These are phyloP conservation scores for Dendrobium nobile DNA, from an alignment of 106 monocot species.

Conservation along the genomic window DNA sequence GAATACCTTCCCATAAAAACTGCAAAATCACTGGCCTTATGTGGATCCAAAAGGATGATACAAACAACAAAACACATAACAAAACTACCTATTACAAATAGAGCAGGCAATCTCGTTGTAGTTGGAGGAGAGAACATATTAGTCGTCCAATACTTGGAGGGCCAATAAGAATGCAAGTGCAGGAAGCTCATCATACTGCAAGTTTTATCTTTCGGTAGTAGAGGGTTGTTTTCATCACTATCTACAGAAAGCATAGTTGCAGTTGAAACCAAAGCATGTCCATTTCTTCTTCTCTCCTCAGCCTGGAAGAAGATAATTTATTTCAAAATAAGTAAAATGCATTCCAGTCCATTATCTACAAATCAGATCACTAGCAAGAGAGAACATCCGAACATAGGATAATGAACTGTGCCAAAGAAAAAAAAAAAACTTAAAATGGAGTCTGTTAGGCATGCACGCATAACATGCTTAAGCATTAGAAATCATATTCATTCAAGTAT, in stretches of 20 bases:
- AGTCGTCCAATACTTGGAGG: conserved; percentile 6
- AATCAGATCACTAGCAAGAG: not conserved
- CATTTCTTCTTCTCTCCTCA: conserved; percentile 3
- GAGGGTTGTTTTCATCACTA: conserved; percentile 22
- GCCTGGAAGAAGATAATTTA: conserved; percentile 23
- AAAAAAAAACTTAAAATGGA: too few relatives aligned
- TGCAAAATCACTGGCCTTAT: conserved; percentile 27
- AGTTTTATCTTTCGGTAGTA: conserved; percentile 17
- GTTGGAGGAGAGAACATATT: conserved; percentile 10
- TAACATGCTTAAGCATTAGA: not conserved
- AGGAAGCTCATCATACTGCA: conserved; percentile 12
- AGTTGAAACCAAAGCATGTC: not conserved
- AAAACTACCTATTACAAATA: conserved; percentile 36
- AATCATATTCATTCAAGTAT: not conserved
- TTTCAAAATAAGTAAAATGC: not conserved
- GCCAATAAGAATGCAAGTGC: conserved; percentile 17
- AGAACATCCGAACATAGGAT: not conserved
- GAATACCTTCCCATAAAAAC: conserved; percentile 43
- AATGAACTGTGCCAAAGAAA: too few relatives aligned
- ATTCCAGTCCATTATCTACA: not conserved
- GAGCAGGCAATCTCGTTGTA: conserved; percentile 20
- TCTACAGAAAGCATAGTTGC: conserved; percentile 2
- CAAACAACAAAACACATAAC: conserved; percentile 65
- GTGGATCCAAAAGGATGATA: conserved; percentile 55
- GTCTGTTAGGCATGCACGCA: too few relatives aligned